Evolutionary conservation across 2,329 filamentous ascomycete genomes (phyloP).

Genomic region (Ascosphaera apis): DNA sequence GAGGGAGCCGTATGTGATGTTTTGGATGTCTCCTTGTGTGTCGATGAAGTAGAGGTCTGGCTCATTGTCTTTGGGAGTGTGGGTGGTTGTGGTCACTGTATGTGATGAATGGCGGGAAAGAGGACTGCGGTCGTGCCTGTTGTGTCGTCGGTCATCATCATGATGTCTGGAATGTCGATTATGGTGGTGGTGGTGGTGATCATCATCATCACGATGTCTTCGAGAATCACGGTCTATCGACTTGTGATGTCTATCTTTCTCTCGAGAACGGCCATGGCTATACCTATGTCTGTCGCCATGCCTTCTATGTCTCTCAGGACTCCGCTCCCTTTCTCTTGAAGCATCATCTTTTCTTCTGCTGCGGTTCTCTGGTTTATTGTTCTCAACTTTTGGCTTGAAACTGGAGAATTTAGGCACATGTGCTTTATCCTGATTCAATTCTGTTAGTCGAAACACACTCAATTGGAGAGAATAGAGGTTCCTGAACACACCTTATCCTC

Average conservation of each 20-base stretch:
- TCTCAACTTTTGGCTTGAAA: slow-evolving; percentile 33
- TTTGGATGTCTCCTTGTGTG: slow-evolving; percentile 51
- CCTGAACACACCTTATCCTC: slow-evolving; percentile 13
- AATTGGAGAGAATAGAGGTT: background rate
- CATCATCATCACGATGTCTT: too few species aligned
- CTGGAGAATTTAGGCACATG: slow-evolving; percentile 49
- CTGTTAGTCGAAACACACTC: background rate
- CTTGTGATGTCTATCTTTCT: slow-evolving; percentile 7
- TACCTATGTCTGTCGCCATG: too few species aligned
- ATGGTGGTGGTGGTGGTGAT: too few species aligned
- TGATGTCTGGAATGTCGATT: too few species aligned
- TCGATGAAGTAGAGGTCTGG: slow-evolving; percentile 38
- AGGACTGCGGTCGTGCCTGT: too few species aligned
- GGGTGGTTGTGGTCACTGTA: background rate
- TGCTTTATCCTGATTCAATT: slow-evolving; percentile 13
- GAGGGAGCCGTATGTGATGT: slow-evolving; percentile 48
- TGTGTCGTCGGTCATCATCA: too few species aligned
- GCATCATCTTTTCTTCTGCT: background rate
- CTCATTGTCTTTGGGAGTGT: slow-evolving; percentile 1
- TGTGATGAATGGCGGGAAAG: too few species aligned
- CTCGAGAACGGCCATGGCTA: slow-evolving; percentile 6
- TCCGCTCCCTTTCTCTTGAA: slow-evolving; percentile 2
- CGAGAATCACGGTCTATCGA: background rate
- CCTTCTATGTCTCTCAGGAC: slow-evolving; percentile 6
- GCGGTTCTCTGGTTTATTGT: background rate